Base-by-base conservation (phyloP, 2,329 filamentous ascomycete species). In the Beauveria varroae region DNA sequence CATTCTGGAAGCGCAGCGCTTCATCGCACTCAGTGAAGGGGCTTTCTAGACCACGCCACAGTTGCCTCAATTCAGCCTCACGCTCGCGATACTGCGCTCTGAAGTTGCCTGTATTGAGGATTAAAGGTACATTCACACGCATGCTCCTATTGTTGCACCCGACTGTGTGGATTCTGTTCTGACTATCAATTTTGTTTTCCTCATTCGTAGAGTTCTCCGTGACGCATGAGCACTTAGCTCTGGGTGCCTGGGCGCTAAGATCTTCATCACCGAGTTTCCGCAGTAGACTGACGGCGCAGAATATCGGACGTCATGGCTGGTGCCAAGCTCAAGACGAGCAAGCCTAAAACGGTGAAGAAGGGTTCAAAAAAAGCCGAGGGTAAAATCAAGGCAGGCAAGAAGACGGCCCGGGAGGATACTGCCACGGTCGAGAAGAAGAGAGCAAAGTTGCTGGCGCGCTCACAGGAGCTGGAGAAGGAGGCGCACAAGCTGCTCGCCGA, bases 401-500 rank as follows among this genome's bases (percentile, higher is more conserved):
- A n/a, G 22, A 5, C n/a, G 10, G 10, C 8, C n/a, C 24, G 22
- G 3, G 28, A 55, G 14, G 44, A 54, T 12, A 49, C 22, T 18
- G 43, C 28, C 22, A 61, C 43, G 58, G 7, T 61, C 18, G 75
- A 77, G 63, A 78, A 75, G 70, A 72, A 70, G 53, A 73, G 71
- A 44, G 66, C 70, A 55, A 73, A 73, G 22, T 65, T 79, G 55
- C 70, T 75, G 26, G 63, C 64, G n/a, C 74, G 74, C 30, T 74
- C 75, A 37, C 71, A 76, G 28, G 74, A 75, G 66, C 70, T 79
- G 41, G 74, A 78, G 67, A 67, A 66, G 3, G 70, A 79, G 67
- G 76, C 73, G 2, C 64, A 69, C 24, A 75, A 75, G 68, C 63
- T 82, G 40, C 65, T 77, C 65, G 68, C 66, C 1, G 72, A 79